A percentile compares a stretch with the other conserved stretches of the same genome.
Conservation (phyloP, 2,329 filamentous ascomycete species). For the Alternaria longipes region DNA sequence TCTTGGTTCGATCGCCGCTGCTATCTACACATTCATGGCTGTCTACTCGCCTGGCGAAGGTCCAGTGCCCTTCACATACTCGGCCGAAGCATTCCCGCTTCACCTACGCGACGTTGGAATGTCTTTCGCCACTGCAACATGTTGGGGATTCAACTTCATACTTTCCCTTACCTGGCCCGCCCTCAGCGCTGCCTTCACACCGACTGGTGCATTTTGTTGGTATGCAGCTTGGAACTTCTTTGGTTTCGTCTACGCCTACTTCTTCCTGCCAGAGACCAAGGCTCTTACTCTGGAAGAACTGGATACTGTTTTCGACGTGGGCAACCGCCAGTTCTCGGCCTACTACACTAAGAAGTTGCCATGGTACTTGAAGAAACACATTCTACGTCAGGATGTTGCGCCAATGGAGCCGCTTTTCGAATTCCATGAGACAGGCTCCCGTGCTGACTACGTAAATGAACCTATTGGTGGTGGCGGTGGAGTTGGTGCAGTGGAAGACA, state of each 20-base stretch:
- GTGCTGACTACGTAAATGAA: not conserved
- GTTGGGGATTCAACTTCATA: slow-evolving; percentile 67
- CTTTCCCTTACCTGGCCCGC: slow-evolving; percentile 64
- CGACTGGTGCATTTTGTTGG: slow-evolving; percentile 64
- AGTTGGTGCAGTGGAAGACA: slow-evolving; percentile 1
- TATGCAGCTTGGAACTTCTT: slow-evolving; percentile 66
- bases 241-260: slow-evolving; percentile 56
- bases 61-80: slow-evolving; percentile 49
- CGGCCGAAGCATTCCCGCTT: slow-evolving; percentile 57
- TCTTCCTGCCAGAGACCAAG: slow-evolving; percentile 45
- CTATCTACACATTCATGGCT: slow-evolving; percentile 53
- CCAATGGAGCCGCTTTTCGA: slow-evolving; percentile 39
- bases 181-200: slow-evolving; percentile 58
- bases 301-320: slow-evolving; percentile 44
- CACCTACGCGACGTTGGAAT: slow-evolving; percentile 56
- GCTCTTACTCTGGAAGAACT: slow-evolving; percentile 42
- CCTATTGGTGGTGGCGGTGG: slow-evolving; percentile 6
- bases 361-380: slow-evolving; percentile 50
- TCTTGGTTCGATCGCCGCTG: slow-evolving; percentile 47
- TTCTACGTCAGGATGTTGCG: slow-evolving; percentile 41
- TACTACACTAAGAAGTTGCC: slow-evolving; percentile 45
- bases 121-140: slow-evolving; percentile 61
- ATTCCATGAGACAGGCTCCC: slow-evolving; percentile 24
- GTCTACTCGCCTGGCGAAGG: slow-evolving; percentile 49
- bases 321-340: slow-evolving; percentile 32